Conservation (phyloP, 1,284 basidiomycete species). For the Cryptococcus depauperatus region DNA sequence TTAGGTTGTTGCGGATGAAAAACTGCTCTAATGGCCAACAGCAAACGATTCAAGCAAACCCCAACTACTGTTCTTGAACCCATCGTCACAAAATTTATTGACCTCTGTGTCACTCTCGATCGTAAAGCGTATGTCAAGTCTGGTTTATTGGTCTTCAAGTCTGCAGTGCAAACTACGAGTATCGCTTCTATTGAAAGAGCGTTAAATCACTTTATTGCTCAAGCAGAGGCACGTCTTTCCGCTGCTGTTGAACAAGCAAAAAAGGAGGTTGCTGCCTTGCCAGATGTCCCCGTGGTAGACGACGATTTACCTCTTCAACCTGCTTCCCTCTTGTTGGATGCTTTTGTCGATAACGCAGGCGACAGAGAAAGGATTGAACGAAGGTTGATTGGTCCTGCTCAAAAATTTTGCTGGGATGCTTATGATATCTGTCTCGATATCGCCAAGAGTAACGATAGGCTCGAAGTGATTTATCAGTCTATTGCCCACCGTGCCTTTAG, state of each 20-base stretch:
- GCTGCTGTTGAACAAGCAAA: slow-evolving; percentile 68
- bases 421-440: slow-evolving; percentile 95
- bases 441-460: slow-evolving; percentile 88
- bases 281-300: slow-evolving; percentile 45
- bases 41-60: slow-evolving; percentile 86
- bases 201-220: slow-evolving; percentile 78
- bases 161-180: slow-evolving; percentile 87
- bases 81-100: slow-evolving; percentile 76
- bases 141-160: slow-evolving; percentile 86
- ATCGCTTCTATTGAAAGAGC: slow-evolving; percentile 88
- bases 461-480: slow-evolving; percentile 93
- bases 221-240: slow-evolving; percentile 78
- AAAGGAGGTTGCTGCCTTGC: slow-evolving; percentile 75
- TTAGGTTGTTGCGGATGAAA: neutral
- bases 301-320: slow-evolving; percentile 44
- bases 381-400: slow-evolving; percentile 91
- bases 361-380: slow-evolving; percentile 93
- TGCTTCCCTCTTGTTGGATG: slow-evolving; percentile 37
- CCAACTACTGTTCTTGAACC: slow-evolving; percentile 85
- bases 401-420: slow-evolving; percentile 98
- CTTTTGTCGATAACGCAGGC: slow-evolving; percentile 51
- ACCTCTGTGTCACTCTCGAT: slow-evolving; percentile 91
- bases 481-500: slow-evolving; percentile 95
- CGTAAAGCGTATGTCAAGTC: slow-evolving; percentile 91
- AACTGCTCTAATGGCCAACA: slow-evolving; percentile 15